Evolutionary conservation across 2,329 filamentous ascomycete species (phyloP).

Genomic region (Diaporthe australafricana): DNA sequence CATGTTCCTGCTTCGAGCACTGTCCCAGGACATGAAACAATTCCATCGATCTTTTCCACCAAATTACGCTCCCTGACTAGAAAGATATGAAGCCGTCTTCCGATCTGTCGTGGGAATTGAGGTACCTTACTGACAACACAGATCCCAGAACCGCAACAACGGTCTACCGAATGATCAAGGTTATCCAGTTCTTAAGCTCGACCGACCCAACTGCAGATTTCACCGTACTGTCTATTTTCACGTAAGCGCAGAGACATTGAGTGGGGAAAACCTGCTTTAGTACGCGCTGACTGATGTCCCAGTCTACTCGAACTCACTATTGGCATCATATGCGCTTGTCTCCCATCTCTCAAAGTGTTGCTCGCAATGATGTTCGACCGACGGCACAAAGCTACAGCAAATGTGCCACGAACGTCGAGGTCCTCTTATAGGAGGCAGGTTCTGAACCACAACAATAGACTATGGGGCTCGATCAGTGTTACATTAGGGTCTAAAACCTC

Average conservation of each 20-base stretch:
- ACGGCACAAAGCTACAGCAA: not conserved
- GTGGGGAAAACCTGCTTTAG: not conserved
- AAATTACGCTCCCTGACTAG: not conserved
- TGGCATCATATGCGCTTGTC: constrained; percentile 44
- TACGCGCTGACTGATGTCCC: not conserved
- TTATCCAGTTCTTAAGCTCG: constrained; percentile 40
- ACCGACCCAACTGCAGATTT: constrained; percentile 44
- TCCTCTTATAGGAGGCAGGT: not conserved
- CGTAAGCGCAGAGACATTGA: not conserved
- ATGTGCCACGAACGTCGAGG: not conserved
- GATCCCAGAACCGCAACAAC: constrained; percentile 38
- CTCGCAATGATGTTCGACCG: not conserved
- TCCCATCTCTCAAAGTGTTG: constrained; percentile 41
- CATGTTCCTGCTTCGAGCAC: not conserved
- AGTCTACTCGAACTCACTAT: constrained; percentile 43
- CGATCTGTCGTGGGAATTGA: not conserved
- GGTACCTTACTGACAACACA: no score
- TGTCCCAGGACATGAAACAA: not conserved
- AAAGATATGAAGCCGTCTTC: not conserved
- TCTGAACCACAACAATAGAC: not conserved
- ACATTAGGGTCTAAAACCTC: not conserved
- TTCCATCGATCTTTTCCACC: no score
- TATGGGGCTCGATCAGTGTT: not conserved
- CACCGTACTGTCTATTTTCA: constrained; percentile 31
- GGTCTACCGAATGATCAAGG: constrained; percentile 43